Evolutionary conservation across 306 rosid genomes (phyloP).

Genomic region (Cicer judaicum): DNA sequence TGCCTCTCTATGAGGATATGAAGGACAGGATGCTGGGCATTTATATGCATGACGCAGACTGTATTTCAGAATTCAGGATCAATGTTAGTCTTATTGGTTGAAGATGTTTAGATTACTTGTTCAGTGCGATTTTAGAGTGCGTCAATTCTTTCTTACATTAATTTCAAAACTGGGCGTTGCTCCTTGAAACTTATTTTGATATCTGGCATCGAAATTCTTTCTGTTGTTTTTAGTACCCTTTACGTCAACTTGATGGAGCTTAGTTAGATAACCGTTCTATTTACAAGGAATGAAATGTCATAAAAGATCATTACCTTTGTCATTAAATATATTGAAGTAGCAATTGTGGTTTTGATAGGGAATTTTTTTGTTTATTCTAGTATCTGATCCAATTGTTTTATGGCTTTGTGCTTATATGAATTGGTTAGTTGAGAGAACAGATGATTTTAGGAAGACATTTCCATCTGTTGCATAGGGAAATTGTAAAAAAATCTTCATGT

Average conservation of each 20-base stretch:
- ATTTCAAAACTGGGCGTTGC: background rate
- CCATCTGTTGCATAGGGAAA: conserved; percentile 8
- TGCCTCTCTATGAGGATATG: background rate
- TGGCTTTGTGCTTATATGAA: conserved; percentile 19
- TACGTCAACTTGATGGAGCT: background rate
- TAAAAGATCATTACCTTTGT: background rate
- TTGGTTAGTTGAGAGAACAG: conserved; percentile 15
- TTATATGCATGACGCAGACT: background rate
- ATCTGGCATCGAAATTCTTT: background rate
- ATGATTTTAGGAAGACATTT: conserved; percentile 20
- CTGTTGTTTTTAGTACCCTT: background rate
- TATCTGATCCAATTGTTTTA: conserved; percentile 16
- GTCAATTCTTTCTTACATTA: conserved; percentile 2
- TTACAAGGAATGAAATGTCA: background rate
- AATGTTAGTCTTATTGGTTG: conserved; percentile 12
- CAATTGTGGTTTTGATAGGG: background rate
- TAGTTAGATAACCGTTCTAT: background rate
- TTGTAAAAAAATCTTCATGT: conserved; percentile 35
- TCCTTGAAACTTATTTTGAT: conserved; percentile 16
- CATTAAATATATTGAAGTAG: background rate
- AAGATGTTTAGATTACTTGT: background rate
- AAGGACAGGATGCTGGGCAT: conserved; percentile 4
- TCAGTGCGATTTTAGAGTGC: background rate
- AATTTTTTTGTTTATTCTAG: conserved; percentile 21
- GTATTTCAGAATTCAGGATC: background rate